Conservation (phyloP, 2,329 filamentous ascomycete species). For the Aplosporella prunicola region DNA sequence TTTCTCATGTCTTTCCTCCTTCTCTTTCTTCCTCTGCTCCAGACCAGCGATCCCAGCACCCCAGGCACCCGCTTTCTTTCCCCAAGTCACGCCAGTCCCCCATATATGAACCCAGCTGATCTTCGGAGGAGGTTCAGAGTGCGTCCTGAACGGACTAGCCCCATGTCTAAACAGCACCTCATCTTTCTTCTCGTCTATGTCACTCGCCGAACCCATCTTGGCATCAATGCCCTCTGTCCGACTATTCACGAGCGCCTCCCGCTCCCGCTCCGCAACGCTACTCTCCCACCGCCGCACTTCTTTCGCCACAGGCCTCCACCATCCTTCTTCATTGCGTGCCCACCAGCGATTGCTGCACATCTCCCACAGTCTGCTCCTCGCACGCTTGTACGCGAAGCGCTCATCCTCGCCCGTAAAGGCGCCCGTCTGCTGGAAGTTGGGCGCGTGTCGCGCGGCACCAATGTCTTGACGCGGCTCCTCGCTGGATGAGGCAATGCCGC, state of each 20-base stretch:
- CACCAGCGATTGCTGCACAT: constrained; percentile 69
- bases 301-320: constrained; percentile 58
- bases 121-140: constrained; percentile 39
- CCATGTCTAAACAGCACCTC: constrained; percentile 33
- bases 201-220: constrained; percentile 14
- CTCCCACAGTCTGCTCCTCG: constrained; percentile 70
- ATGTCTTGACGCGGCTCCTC: constrained; percentile 20
- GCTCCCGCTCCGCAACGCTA: constrained; percentile 1
- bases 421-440: constrained; percentile 57
- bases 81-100: constrained; percentile 45
- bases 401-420: constrained; percentile 75
- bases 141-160: constrained; percentile 38
- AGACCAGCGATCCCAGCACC: constrained; percentile 41
- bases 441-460: constrained; percentile 15
- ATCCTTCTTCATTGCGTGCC: constrained; percentile 47
- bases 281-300: constrained; percentile 60
- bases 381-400: constrained; percentile 70
- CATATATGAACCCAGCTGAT: constrained; percentile 45
- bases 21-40: constrained; percentile 29
- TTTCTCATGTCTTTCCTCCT: constrained; percentile 12
- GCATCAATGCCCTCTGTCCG: constrained; percentile 5
- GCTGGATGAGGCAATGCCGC: constrained; percentile 14
- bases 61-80: constrained; percentile 44
- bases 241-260: not conserved
- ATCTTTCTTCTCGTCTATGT: constrained; percentile 20